Evolutionary conservation across 768 basidiomycete species (phyloP), one percentile per base, ranked within the genome.

Genomic region (Mrakia blollopis): DNA sequence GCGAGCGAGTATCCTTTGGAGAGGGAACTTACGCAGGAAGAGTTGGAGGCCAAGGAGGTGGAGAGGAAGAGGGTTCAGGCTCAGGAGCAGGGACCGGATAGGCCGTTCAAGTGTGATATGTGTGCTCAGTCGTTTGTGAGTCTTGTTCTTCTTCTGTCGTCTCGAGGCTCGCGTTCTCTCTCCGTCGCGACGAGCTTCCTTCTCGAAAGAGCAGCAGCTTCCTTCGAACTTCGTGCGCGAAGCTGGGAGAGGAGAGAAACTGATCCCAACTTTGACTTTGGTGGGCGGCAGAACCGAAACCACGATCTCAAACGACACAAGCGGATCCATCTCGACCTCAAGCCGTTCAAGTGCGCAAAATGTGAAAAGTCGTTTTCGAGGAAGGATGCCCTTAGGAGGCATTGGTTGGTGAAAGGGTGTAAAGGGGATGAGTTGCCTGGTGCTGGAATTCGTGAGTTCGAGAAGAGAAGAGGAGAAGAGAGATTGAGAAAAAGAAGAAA

Each of bases 361-460:
- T 85, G 84, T 73, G 82, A 82, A 54, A 85, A 83, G 79, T 81
- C 82, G 79, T 84, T 85, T 78, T 84, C 84, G 39, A 80, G 84
- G 28, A 83, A 83, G 72, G 84, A 85, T 54, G 84, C 84, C 3
- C 78, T 85, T 37, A 79, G 82, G 68, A 77, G 83, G 60, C 84
- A 85, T 78, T 83, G 83, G 82, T 75, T 84, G 14, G 83, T 83
- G 77, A 84, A 84, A 79, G 82, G 83, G 2, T 85, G 84, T 52
- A 74, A 44, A 23, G 72, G 65, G n/a, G 57, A 68, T 6, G 73
- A 73, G 23, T 21, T 57, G 2, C 35, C 76, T 23, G 61, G 50
- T 3, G 71, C 71, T n/a, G 76, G 76, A 5, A n/a, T 67, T 4
- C 71, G 76, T 77, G 69, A 61, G 75, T 75, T 9, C n/a, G n/a